A percentile compares a stretch with the other conserved stretches of the same genome.
These are phyloP conservation scores for Neurospora tetraspora DNA, from an alignment of 495 filamentous ascomycete genomes.

Conservation along the genomic window DNA sequence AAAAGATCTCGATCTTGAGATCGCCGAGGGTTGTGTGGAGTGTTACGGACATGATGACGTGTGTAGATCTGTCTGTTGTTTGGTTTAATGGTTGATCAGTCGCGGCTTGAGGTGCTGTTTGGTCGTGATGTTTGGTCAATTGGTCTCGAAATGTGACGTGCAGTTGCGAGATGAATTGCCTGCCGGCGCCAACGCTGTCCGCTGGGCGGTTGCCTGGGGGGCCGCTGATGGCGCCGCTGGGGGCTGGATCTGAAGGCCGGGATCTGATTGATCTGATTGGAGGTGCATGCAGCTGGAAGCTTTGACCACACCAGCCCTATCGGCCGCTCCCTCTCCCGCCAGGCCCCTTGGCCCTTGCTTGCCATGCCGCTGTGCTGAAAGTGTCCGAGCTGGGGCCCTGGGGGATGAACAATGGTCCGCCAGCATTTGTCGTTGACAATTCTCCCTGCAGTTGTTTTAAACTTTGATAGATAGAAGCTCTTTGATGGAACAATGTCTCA, in stretches of 20 bases:
- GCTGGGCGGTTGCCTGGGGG: background rate
- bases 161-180: background rate
- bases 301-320: background rate
- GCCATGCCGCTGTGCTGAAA: background rate
- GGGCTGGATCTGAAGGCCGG: background rate
- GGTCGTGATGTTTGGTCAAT: background rate
- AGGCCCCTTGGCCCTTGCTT: background rate
- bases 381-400: background rate
- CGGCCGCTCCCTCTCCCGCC: background rate
- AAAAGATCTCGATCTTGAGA: conserved; percentile 94
- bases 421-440: background rate
- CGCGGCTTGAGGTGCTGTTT: background rate
- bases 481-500: background rate
- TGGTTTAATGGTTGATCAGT: background rate
- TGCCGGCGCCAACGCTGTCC: background rate
- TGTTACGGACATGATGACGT: conserved; percentile 48
- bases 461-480: background rate
- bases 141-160: background rate
- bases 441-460: background rate
- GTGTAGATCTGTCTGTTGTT: background rate
- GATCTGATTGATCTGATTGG: background rate
- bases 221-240: background rate
- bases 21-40: conserved; percentile 85
- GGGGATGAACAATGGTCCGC: background rate
- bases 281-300: background rate